Conservation (phyloP, 768 basidiomycete species). For the Boletus rubescentipes region DNA sequence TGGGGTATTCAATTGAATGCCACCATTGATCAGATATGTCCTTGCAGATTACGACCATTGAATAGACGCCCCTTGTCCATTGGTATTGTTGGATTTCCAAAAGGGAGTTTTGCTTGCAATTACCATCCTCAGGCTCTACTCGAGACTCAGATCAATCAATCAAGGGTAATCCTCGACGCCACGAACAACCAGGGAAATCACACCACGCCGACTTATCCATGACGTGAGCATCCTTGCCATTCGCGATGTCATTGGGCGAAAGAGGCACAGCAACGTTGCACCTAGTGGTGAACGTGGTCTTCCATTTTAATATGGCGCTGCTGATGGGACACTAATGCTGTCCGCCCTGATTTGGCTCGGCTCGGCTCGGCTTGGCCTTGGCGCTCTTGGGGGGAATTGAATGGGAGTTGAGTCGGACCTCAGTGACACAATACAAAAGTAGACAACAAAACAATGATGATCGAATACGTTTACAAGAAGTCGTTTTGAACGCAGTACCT, state of each 20-base stretch:
- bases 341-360: constrained; percentile 7
- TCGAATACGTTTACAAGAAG: background rate
- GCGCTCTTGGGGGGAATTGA: background rate
- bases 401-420: constrained; percentile 5
- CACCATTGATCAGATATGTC: constrained; percentile 3
- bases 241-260: constrained; percentile 1
- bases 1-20: background rate
- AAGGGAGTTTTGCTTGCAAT: background rate
- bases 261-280: constrained; percentile 11
- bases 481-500: too few species aligned
- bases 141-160: background rate
- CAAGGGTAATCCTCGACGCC: constrained; percentile 12
- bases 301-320: constrained; percentile 18
- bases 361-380: background rate
- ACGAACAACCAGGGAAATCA: constrained; percentile 16
- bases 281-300: background rate
- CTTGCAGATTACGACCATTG: background rate
- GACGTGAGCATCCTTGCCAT: constrained; percentile 12
- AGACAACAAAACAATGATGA: background rate
- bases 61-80: background rate
- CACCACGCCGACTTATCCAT: constrained; percentile 26
- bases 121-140: background rate
- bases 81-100: background rate
- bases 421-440: background rate
- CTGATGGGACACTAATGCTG: constrained; percentile 6